Conservation (phyloP, 495 filamentous ascomycete species). For the Immersiella caudata region DNA sequence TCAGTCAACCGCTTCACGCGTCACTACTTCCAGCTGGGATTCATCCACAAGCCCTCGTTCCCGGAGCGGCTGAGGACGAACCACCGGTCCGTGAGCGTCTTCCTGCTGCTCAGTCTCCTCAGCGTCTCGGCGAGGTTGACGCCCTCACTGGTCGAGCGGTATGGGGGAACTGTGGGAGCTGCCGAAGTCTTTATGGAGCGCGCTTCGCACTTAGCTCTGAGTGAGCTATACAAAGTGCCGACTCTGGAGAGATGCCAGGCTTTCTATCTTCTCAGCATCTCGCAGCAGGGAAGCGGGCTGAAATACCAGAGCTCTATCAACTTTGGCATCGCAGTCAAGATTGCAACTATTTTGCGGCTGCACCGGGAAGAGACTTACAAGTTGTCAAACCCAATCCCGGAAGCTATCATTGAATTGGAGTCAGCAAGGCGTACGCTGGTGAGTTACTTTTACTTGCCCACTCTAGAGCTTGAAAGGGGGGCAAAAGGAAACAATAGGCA, state of each 20-base stretch:
- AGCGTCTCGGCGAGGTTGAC: conserved; percentile 53
- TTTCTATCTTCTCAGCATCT: conserved; percentile 56
- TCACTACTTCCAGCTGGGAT: conserved; percentile 55
- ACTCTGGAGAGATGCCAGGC: conserved; percentile 55
- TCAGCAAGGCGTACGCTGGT: conserved; percentile 53
- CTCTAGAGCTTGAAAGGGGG: too few species aligned
- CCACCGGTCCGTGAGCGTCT: conserved; percentile 47
- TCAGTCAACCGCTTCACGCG: conserved; percentile 49
- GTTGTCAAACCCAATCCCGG: conserved; percentile 38
- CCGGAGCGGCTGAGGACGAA: conserved; percentile 44
- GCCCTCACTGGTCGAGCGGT: conserved; percentile 45
- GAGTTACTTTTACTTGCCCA: conserved; percentile 21
- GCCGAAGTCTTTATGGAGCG: conserved; percentile 53
- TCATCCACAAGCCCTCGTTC: conserved; percentile 55
- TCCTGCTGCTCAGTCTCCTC: conserved; percentile 51
- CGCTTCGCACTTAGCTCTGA: conserved; percentile 46
- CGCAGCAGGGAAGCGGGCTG: conserved; percentile 53
- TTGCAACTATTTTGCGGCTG: conserved; percentile 54
- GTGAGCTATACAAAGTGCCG: conserved; percentile 52
- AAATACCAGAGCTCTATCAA: conserved; percentile 54
- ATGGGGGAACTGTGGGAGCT: conserved; percentile 48
- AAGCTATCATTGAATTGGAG: conserved; percentile 47
- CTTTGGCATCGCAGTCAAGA: conserved; percentile 54
- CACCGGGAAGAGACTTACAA: conserved; percentile 56
- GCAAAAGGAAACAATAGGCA: too few species aligned